Evolutionary conservation across 2,329 filamentous ascomycete genomes (phyloP), one percentile per base, ranked within the genome.

Genomic region (Basipetospora chlamydospora): DNA sequence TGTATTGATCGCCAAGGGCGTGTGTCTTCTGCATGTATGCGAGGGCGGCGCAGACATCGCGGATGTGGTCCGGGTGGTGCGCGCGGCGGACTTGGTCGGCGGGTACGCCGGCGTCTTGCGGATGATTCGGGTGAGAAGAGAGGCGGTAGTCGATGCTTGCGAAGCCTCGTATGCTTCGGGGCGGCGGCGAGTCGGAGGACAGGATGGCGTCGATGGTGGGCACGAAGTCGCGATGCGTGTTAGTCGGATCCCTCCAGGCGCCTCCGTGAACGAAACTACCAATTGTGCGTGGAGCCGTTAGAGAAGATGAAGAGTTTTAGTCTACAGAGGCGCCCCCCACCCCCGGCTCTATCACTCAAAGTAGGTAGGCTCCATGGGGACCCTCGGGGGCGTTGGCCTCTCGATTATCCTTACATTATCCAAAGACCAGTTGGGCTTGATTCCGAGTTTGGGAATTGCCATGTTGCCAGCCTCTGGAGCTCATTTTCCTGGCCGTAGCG

Each of bases 171-270:
- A 43, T 26, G 8, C 31, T 18, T 22, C 70, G 53, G 10, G 70
- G 51, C 54, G 85, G 80, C 38, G 74, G 64, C 0, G 71, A 66
- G 28, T 86, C 54, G 4, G 71, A 76, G 3, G 71, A 20, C 6
- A 39, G 22, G 17, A 39, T 9, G 31, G 31, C 75, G 17, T 26
- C 17, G 10, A 39, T 35, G 7, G 39, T 39, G 5, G 33, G 32
- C 13, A 35, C 28, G 33, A 44, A 40, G 31, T 38, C 41, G 18
- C 32, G 37, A 22, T 42, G 38, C 11, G 39, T 41, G 30, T 40
- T 41, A n/a, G 30, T 18, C 8, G 48, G 48, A 31, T 50, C 47
- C 3, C 47, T 39, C 48, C 47, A 50, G 6, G 47, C 48, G 21
- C 48, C 48, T n/a, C 48, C 48, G 37, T 50, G 48, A 35, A 50